Evolutionary conservation across 306 rosid species (phyloP), one percentile per base, ranked within the genome.

Genomic region (Phaseolus lunatus): DNA sequence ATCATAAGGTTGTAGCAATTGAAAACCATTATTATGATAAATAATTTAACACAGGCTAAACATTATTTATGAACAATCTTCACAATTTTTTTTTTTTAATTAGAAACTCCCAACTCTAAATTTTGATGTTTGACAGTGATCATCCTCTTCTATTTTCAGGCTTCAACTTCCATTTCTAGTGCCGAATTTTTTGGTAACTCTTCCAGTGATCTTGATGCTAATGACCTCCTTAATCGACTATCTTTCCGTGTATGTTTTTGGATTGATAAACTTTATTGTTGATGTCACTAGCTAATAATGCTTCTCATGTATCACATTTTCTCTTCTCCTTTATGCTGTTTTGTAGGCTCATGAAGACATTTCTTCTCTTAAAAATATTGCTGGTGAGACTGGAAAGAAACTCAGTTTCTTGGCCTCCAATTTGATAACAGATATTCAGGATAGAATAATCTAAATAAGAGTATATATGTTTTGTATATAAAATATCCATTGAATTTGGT

Each of bases 311-410:
- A 14, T 59, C 14, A 29, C 43, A 61, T 31, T 29, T 1, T 59
- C 4, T 50, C 11, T 9, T 2, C 3, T 49, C 3, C 3, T 1
- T 26, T 24, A 8, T 12, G 31, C 18, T 76, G 10, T 72, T 67
- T 79, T 68, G 27, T 86, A 95, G 98, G 95, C 97, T 16, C 96
- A 90, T 44, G 93, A 92, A 82, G 96, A 95, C 83, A 84, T 95
- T 13, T 90, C 96, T 74, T 90, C 97, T 78, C 81, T 95, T 1
- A 95, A 84, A 82, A 92, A 90, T 77, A 90, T 92, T 26, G 98
- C 93, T 0, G 98, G 96, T 54, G 98, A 92, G 86, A 90, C 98
- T 2, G 93, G 97, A 70, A 95, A 95, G 90, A 95, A 88, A 80
- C 96, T 95, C 44, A 84, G 87, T 87, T 85, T 93, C 22, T 81